A percentile compares a stretch with the other conserved stretches of the same genome.
These are phyloP conservation scores for Meredithiella fracta DNA, from an alignment of 2,329 filamentous ascomycete species.

Conservation along the genomic window DNA sequence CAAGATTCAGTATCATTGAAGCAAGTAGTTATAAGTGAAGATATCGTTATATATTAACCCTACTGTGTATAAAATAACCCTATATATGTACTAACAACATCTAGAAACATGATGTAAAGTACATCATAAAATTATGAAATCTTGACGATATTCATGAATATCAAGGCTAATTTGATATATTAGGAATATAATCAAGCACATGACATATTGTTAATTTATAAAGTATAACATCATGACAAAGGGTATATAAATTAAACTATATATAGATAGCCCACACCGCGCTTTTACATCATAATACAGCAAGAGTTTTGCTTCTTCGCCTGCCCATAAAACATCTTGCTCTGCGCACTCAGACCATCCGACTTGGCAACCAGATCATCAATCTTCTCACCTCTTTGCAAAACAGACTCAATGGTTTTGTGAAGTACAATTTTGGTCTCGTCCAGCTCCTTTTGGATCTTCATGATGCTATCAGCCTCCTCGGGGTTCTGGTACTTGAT, in stretches of 20 bases:
- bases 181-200: too few relatives aligned
- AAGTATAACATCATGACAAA: background rate
- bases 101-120: background rate
- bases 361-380: slow-evolving; percentile 88
- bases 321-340: slow-evolving; percentile 93
- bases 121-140: background rate
- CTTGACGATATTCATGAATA: too few relatives aligned
- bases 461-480: slow-evolving; percentile 81
- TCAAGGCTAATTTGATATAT: too few relatives aligned
- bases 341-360: slow-evolving; percentile 74
- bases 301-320: slow-evolving; percentile 71
- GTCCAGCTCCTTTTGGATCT: slow-evolving; percentile 91
- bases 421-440: slow-evolving; percentile 95
- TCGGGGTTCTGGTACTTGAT: slow-evolving; percentile 66
- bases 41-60: background rate
- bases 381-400: slow-evolving; percentile 92
- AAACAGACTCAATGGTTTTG: slow-evolving; percentile 78
- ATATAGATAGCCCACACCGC: background rate
- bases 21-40: too few relatives aligned
- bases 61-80: background rate
- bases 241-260: slow-evolving; percentile 10
- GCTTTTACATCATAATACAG: slow-evolving; percentile 50
- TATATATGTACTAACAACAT: background rate
- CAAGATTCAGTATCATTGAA: too few relatives aligned
- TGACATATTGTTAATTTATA: too few relatives aligned